Percentiles rank a stretch among this genome's conserved stretches.
Evolutionary conservation across 1,284 basidiomycete species (phyloP).

Genomic region (Amylostereum areolatum): DNA sequence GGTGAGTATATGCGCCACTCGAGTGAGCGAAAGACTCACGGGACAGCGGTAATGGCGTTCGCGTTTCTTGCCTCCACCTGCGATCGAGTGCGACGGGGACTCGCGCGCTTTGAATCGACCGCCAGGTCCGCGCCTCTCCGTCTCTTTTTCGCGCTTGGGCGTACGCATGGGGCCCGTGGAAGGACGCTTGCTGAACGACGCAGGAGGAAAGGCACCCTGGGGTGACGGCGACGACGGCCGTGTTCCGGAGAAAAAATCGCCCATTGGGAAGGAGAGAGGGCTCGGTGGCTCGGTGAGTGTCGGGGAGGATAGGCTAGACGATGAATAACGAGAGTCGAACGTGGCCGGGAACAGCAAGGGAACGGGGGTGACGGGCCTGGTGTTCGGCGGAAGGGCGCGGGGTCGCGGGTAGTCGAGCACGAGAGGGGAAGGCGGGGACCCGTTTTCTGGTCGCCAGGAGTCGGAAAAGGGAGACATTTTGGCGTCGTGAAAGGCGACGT

Average conservation of each 20-base stretch:
- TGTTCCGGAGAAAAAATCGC: constrained; percentile 9
- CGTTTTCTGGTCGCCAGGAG: no score
- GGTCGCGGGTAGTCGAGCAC: constrained; percentile 28
- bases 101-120: constrained; percentile 9
- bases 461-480: no score
- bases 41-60: constrained; percentile 14
- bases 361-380: constrained; percentile 12
- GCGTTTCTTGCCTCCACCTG: constrained; percentile 10
- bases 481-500: constrained; percentile 7
- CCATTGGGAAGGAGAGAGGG: constrained; percentile 11
- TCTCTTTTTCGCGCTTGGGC: not conserved
- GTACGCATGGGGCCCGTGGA: constrained; percentile 6
- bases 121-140: constrained; percentile 3
- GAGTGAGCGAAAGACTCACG: constrained; percentile 5
- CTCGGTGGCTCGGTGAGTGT: constrained; percentile 9
- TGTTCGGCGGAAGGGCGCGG: constrained; percentile 17
- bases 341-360: constrained; percentile 6
- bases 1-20: not conserved
- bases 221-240: constrained; percentile 14
- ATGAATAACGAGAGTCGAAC: constrained; percentile 5
- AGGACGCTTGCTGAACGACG: constrained; percentile 18
- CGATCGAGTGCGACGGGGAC: not conserved
- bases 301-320: constrained; percentile 7
- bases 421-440: constrained; percentile 14
- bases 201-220: constrained; percentile 18